A percentile compares a stretch with the other conserved stretches of the same genome.
phyloP scores from a whole-genome alignment of 345 rosid species.

The Populus pruinosa region DNA sequence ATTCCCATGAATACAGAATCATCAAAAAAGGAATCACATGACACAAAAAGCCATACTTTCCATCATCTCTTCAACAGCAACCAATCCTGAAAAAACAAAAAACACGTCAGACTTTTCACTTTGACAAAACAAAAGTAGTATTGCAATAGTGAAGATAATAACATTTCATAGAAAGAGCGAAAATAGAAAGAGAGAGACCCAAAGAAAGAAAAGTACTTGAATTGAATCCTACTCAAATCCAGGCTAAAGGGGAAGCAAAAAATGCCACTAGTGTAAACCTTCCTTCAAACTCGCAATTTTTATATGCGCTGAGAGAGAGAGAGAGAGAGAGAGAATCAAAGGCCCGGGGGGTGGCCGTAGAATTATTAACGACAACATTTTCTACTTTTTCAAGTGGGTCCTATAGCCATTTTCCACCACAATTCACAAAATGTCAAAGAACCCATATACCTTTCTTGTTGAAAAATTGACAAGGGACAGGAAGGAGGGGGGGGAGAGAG shows the following conservation, averaged over 20 bases:
- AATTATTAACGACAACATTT: slow-evolving; percentile 3
- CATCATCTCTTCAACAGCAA: slow-evolving; percentile 22
- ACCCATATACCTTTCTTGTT: slow-evolving; percentile 19
- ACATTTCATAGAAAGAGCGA: slow-evolving; percentile 3
- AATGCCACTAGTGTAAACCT: slow-evolving; percentile 14
- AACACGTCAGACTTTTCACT: background rate
- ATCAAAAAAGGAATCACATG: slow-evolving; percentile 13
- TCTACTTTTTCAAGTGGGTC: slow-evolving; percentile 33
- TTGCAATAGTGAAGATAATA: background rate
- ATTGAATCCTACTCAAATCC: slow-evolving; percentile 34
- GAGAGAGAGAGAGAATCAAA: background rate
- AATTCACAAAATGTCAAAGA: slow-evolving; percentile 38
- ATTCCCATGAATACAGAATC: slow-evolving; percentile 30
- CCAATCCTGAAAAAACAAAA: slow-evolving; percentile 23
- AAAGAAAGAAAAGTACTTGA: slow-evolving; percentile 17
- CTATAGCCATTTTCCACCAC: slow-evolving; percentile 39
- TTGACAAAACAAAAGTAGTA: background rate
- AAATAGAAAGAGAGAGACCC: slow-evolving; percentile 3
- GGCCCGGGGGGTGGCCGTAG: slow-evolving; percentile 18
- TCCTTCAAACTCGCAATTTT: slow-evolving; percentile 7
- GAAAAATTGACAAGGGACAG: slow-evolving; percentile 4
- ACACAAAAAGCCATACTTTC: slow-evolving; percentile 11
- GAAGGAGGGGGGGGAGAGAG: background rate
- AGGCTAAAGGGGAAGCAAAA: slow-evolving; percentile 5
- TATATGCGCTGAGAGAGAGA: background rate